Base-by-base conservation (phyloP, 306 rosid species). In the peach (Prunus persica) region DNA sequence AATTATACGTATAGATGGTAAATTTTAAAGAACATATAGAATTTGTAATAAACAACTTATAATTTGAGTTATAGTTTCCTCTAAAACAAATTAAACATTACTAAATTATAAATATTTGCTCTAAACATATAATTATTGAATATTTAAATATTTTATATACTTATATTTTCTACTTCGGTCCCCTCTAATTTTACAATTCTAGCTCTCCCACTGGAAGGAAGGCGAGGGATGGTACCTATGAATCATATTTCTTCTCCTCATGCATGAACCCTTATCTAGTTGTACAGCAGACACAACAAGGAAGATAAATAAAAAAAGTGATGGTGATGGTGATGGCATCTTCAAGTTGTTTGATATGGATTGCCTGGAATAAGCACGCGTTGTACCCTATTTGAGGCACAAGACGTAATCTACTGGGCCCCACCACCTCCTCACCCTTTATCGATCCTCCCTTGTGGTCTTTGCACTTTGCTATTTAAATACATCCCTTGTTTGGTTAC, bases 311-410 rank as follows among this genome's bases (percentile, higher is more conserved):
- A 43, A 34, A 5, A 27, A 14, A 50, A 32, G 24, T 45, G 2
- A 25, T 25, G 69, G 69, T 60, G 62, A 56, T 56, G 49, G 14
- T 28, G 66, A 71, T 25, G 84, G 32, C 79, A 81, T 63, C 73
- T 75, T 64, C 28, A 68, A 28, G 18, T 73, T 51, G 76, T 75
- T 56, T 57, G 72, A 24, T 78, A 9, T 76, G 63, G 81, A 84
- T 50, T 32, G 41, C 41, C 41, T 41, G 69, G 60, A 58, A 71
- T 76, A 71, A 50, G 92, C 96, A 89, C 86, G 90, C 92, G 76
- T 79, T 87, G 96, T 86, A 67, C 81, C 89, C 96, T 78, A 63
- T 73, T 41, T 52, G 73, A 86, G 90, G 82, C 76, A 81, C 93
- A 89, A 46, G 46, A 84, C 72, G 63, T 74, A 68, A 71, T n/a